Evolutionary conservation across 106 monocot genomes (phyloP), one percentile per base, ranked within the genome.

Genomic region (Apostasia ramifera): DNA sequence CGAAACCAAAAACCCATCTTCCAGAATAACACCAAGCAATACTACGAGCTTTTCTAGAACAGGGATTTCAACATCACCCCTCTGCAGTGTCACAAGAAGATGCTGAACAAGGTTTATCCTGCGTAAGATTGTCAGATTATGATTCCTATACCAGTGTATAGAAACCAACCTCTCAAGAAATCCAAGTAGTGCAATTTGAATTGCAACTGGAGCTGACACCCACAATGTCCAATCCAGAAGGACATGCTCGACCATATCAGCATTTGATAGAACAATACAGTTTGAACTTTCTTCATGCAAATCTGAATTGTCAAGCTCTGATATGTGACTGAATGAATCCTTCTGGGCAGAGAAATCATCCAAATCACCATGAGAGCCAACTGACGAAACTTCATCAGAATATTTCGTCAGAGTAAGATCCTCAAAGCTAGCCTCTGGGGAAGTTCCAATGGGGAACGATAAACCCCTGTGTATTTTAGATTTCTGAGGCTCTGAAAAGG

Each of bases 221-320:
- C 98, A 98, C 52, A 98, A 69, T 55, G 98, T 98, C 98, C 98
- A 98, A 71, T 98, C 98, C 49, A 98, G 67, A 3, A 98, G 78
- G 6, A 98, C 93, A 83, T 98, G 98, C 74, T 98, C 98, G 41
- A 98, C 98, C 98, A 98, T 98, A 74, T 98, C 98, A 44, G 93
- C 82, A 82, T 98, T 90, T 61, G 93, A 93, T 13, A 98, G 73
- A 51, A 98, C 89, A 83, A 98, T 78, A 63, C 87, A 98, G 59
- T 88, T 90, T 49, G 85, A 68, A 59, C 77, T 80, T 66, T 81
- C 90, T 53, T 73, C 79, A 53, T 79, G 61, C 12, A 87, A 55
- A 6, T 93, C 93, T 59, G 82, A 53, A 70, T 71, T 79, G 63
- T 93, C 98, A 79, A 93, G 84, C 71, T 93, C 98, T 40, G 93